phyloP scores from a whole-genome alignment of 177 flowering plant genomes.

The Vitis hybrid region DNA sequence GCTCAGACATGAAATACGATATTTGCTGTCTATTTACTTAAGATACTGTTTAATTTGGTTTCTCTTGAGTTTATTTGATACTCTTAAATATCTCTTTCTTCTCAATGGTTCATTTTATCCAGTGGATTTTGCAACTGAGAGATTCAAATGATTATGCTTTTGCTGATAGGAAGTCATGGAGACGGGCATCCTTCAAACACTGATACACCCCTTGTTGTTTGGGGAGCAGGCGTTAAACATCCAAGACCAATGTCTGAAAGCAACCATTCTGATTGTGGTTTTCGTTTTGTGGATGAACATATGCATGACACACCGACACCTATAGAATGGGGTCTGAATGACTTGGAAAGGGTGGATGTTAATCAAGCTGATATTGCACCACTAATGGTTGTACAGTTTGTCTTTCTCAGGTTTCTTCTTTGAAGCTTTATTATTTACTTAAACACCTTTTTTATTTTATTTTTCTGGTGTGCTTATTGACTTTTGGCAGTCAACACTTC shows the following conservation, averaged over 20 bases:
- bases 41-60: background rate
- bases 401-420: conserved; percentile 4
- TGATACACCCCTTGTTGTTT: conserved; percentile 94
- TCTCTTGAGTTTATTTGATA: conserved; percentile 1
- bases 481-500: conserved; percentile 77
- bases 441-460: background rate
- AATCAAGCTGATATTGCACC: conserved; percentile 99
- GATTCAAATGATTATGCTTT: conserved; percentile 26
- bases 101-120: background rate
- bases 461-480: conserved; percentile 23
- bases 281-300: conserved; percentile 87
- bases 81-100: background rate
- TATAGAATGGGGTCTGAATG: conserved; percentile 74
- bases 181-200: conserved; percentile 97
- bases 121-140: conserved; percentile 2
- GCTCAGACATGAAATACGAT: background rate
- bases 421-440: background rate
- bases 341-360: conserved; percentile 84
- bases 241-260: conserved; percentile 45
- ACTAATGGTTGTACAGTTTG: conserved; percentile 64
- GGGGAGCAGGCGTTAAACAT: conserved; percentile 88
- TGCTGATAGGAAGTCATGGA: conserved; percentile 87
- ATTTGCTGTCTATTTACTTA: background rate
- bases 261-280: conserved; percentile 42
- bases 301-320: conserved; percentile 88